A percentile compares a stretch with the other conserved stretches of the same genome.
Conservation (phyloP, 2,329 filamentous ascomycete genomes). For the Neonectria ditissima region DNA sequence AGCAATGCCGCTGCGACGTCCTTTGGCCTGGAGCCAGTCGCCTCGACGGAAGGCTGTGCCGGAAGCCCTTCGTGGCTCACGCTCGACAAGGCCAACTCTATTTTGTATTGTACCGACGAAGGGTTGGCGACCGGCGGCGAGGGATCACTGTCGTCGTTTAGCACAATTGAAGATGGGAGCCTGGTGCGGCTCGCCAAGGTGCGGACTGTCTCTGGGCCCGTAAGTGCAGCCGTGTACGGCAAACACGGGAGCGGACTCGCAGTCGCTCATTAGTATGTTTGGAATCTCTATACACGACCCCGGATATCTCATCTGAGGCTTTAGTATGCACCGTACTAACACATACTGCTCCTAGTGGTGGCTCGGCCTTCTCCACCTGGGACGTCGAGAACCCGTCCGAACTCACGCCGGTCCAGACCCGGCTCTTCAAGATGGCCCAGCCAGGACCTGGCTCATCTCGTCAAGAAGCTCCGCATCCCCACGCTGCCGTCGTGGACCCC, state of each 20-base stretch:
- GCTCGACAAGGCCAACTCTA: conserved; percentile 60
- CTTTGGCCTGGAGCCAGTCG: conserved; percentile 55
- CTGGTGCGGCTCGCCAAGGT: conserved; percentile 53
- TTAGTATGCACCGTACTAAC: conserved; percentile 18
- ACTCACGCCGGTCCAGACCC: conserved; percentile 52
- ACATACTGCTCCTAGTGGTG: conserved; percentile 45
- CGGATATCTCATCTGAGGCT: neutral
- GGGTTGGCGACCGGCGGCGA: conserved; percentile 56
- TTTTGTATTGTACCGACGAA: conserved; percentile 73
- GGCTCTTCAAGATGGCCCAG: conserved; percentile 54
- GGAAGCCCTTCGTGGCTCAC: conserved; percentile 71
- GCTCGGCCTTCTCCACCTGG: conserved; percentile 59
- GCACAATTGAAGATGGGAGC: conserved; percentile 51
- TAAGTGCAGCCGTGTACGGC: conserved; percentile 59
- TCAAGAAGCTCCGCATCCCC: conserved; percentile 71
- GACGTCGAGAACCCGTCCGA: conserved; percentile 54
- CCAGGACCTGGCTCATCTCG: conserved; percentile 56
- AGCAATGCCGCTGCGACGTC: conserved; percentile 32
- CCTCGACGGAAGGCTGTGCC: conserved; percentile 61
- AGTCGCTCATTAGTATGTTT: conserved; percentile 60
- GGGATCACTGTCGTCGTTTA: conserved; percentile 60
- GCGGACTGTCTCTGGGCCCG: conserved; percentile 55
- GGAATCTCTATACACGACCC: neutral
- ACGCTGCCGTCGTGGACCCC: conserved; percentile 74
- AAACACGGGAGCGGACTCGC: conserved; percentile 53